These are phyloP conservation scores for Carex pumila DNA, from an alignment of 176 grass and related monocot species.

Conservation along the genomic window DNA sequence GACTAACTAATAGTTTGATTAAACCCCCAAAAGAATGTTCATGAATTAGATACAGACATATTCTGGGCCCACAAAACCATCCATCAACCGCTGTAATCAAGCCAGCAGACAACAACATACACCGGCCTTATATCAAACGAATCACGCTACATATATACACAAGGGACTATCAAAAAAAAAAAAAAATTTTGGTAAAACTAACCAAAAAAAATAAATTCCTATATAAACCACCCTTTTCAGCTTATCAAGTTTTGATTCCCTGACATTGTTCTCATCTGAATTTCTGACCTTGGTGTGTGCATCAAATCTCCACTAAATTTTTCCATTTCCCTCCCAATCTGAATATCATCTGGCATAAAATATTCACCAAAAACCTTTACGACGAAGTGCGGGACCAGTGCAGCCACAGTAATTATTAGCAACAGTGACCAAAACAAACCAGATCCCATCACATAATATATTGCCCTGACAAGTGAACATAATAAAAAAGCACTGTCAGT, in stretches of 20 bases:
- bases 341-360: slow-evolving; percentile 55
- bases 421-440: slow-evolving; percentile 63
- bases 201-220: not conserved
- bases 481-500: not conserved
- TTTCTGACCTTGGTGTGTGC: slow-evolving; percentile 29
- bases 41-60: slow-evolving; percentile 16
- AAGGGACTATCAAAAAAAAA: not conserved
- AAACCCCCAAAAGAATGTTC: slow-evolving; percentile 20
- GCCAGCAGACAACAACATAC: not conserved
- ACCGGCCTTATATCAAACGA: slow-evolving; percentile 25
- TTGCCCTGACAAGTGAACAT: slow-evolving; percentile 45
- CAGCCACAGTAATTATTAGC: slow-evolving; percentile 42
- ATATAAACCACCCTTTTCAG: not conserved
- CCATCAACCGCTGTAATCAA: not conserved
- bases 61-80: slow-evolving; percentile 26
- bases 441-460: slow-evolving; percentile 63
- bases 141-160: slow-evolving; percentile 50
- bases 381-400: slow-evolving; percentile 63
- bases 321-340: slow-evolving; percentile 71
- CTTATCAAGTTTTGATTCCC: slow-evolving; percentile 12
- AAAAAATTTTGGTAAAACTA: not conserved
- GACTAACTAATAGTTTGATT: slow-evolving; percentile 10
- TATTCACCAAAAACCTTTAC: slow-evolving; percentile 49
- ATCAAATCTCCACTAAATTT: slow-evolving; percentile 37
- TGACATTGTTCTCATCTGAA: slow-evolving; percentile 47